These are phyloP conservation scores for Diaporthe nobilis DNA, from an alignment of 2,329 filamentous ascomycete species.

Conservation along the genomic window DNA sequence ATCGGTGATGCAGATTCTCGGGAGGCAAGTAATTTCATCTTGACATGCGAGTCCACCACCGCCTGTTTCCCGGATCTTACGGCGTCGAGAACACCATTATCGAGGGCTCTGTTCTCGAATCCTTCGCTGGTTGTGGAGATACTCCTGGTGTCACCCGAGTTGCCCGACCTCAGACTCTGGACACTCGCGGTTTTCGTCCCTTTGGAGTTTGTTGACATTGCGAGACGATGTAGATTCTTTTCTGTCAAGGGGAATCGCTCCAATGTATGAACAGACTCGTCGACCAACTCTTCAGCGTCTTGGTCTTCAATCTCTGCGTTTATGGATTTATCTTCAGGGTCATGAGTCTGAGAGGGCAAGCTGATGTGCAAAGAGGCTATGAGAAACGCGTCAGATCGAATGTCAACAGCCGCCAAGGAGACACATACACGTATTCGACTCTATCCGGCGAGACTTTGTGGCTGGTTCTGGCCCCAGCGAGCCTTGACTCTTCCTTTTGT, in stretches of 20 bases:
- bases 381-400: background rate
- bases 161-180: background rate
- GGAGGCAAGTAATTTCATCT: background rate
- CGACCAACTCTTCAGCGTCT: background rate
- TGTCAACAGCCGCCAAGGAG: background rate
- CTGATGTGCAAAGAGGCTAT: background rate
- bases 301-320: background rate
- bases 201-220: background rate
- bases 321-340: background rate
- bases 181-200: background rate
- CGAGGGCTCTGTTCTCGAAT: background rate
- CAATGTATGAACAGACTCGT: background rate
- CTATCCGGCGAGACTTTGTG: background rate
- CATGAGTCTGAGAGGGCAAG: background rate
- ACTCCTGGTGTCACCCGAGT: background rate
- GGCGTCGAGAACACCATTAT: background rate
- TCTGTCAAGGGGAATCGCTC: background rate
- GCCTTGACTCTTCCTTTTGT: background rate
- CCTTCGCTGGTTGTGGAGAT: background rate
- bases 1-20: background rate
- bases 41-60: background rate
- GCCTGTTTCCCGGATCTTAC: background rate
- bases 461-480: background rate
- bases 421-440: background rate
- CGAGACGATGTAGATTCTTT: background rate